Base-by-base conservation (phyloP, 768 basidiomycete species). In the Lactifluus pinguis region DNA sequence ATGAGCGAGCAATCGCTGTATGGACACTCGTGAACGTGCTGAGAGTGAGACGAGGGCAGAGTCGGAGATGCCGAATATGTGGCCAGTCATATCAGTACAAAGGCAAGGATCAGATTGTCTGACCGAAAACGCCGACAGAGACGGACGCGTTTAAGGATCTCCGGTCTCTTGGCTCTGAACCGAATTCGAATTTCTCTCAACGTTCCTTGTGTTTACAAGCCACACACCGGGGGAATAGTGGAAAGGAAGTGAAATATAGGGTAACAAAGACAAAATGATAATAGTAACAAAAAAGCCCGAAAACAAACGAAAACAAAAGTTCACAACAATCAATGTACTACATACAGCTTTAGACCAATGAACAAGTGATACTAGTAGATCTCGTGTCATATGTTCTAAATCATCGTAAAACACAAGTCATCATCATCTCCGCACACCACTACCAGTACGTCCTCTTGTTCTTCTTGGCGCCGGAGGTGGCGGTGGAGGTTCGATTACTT, bases 1-100 rank as follows among this genome's bases (percentile, higher is more conserved):
- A 48, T 66, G 63, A 2, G 6, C 29, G 29, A 45, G 15, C 38
- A 66, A 45, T n/a, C 60, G 64, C 4, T 52, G 50, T n/a, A 66
- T 59, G 42, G 63, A 61, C 5, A 41, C 51, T 17, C 50, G 50
- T 25, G 65, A 61, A 5, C 29, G 54, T 5, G 55, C 39, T 6
- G 65, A 61, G 44, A 65, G 60, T 7, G 36, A 0, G 10, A 49
- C 41, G 17, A 66, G 50, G 36, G 45, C 41, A 6, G 21, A n/a
- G 4, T 55, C 38, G 14, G 59, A 38, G 8, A 61, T 29, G 17
- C 17, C n/a, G 49, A 47, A 52, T 30, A 47, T 2, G 42, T 51
- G 8, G 19, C 45, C 14, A 34, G 14, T 25, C 53, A 61, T 63
- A 29, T 15, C 52, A 45, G 61, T 56, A 32, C 13, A 30, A n/a